Evolutionary conservation across 2,329 filamentous ascomycete species (phyloP).

Genomic region (Ceratocystis diversiconidia): DNA sequence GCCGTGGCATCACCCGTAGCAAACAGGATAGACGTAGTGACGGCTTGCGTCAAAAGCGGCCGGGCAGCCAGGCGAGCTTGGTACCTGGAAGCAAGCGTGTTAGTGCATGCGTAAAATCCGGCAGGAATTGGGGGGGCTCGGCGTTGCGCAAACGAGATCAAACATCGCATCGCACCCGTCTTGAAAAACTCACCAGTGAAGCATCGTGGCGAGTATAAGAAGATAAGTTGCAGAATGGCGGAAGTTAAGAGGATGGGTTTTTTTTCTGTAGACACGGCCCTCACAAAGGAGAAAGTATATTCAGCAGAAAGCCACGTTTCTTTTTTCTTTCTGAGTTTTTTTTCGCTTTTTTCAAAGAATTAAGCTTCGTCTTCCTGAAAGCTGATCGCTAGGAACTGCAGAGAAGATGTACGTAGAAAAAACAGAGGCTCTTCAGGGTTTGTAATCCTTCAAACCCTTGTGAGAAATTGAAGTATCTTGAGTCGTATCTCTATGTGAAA

Average conservation of each 20-base stretch:
- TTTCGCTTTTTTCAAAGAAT: neutral
- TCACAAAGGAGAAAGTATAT: neutral
- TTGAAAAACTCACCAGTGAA: slow-evolving; percentile 8
- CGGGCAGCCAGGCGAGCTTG: slow-evolving; percentile 65
- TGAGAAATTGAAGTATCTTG: neutral
- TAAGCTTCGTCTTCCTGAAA: neutral
- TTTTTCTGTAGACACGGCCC: neutral
- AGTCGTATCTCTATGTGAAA: too few relatives aligned
- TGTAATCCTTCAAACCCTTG: slow-evolving; percentile 3
- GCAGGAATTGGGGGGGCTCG: too few relatives aligned
- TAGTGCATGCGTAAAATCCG: too few relatives aligned
- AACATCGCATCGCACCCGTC: neutral
- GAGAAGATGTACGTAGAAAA: neutral
- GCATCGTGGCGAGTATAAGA: neutral
- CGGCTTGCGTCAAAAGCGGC: slow-evolving; percentile 76
- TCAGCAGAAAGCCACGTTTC: neutral
- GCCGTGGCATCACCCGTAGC: slow-evolving; percentile 81
- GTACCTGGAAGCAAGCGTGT: slow-evolving; percentile 46
- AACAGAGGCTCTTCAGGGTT: neutral
- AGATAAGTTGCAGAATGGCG: neutral
- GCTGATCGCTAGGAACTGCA: neutral
- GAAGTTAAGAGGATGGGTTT: neutral
- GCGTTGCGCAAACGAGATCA: too few relatives aligned
- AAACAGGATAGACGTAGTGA: slow-evolving; percentile 85
- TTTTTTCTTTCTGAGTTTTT: neutral